Evolutionary conservation across 129 eudicot species (phyloP), one percentile per base, ranked within the genome.

Genomic region (Flaveria trinervia): DNA sequence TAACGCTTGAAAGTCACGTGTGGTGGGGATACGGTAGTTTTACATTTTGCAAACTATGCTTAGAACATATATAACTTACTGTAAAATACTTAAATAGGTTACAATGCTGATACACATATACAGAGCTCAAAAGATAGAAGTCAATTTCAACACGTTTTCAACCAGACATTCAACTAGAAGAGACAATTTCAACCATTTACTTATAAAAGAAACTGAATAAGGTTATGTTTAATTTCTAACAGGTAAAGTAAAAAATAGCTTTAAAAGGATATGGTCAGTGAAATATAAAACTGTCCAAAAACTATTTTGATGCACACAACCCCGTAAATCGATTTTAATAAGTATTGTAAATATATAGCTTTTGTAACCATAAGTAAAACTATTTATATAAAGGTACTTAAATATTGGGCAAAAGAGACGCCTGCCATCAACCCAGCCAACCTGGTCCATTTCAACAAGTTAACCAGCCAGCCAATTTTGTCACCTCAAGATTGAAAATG

Each of bases 41-140:
- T 18, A 7, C 22, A 13, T 15, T 60, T 1, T 59, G 10, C 25
- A 41, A 36, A 59, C 77, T 20, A 14, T 6, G 36, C 36, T 30
- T 30, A 30, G 36, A 30, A 30, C 36, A 55, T 56, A 72, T 33
- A 55, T 20, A 51, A 9, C 16, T 18, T 54, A 55, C 3, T 18
- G 39, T 36, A 56, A 9, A 55, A 55, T 51, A 50, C 65, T 52
- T 1, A 17, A 69, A 6, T 36, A 36, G 41, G 8, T 36, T 36
- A 36, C 25, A 57, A 70, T 64, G 64, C 65, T 75, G 23, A 23
- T 33, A 76, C 65, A 30, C 43, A 50, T 50, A 33, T 30, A 28
- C 49, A 64, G 65, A 46, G 50, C 50, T 70, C 48, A 65, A 66
- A 67, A 51, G 56, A 51, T 41, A 51, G 36, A 65, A 20, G 48